Percentiles rank a stretch among this genome's conserved stretches.
phyloP scores from a whole-genome alignment of 2,329 filamentous ascomycete genomes.

The Neophaeococcomyces mojaviensis region DNA sequence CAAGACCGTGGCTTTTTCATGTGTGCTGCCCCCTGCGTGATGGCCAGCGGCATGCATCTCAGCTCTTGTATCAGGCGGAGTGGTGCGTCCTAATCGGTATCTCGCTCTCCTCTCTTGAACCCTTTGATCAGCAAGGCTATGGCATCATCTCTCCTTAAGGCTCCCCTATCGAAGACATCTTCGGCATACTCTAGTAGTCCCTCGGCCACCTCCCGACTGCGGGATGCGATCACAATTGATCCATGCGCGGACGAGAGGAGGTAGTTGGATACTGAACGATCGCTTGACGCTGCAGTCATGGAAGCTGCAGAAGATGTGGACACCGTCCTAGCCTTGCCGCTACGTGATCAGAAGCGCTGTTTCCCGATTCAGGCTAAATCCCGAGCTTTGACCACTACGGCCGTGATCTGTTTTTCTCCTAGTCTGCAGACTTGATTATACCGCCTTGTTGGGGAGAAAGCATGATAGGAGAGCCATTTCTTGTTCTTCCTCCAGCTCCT shows the following conservation, averaged over 20 bases:
- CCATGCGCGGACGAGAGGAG: constrained; percentile 20
- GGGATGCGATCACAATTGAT: constrained; percentile 17
- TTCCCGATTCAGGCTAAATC: too few species aligned
- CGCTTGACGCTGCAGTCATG: background rate
- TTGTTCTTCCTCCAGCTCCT: too few species aligned
- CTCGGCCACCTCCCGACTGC: constrained; percentile 8
- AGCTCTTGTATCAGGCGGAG: constrained; percentile 27
- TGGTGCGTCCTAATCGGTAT: constrained; percentile 12
- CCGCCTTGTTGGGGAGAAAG: too few species aligned
- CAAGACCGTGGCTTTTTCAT: constrained; percentile 17
- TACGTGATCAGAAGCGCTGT: background rate
- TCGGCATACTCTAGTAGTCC: constrained; percentile 8
- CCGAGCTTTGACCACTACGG: too few species aligned
- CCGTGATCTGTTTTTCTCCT: too few species aligned
- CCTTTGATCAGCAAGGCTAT: constrained; percentile 19
- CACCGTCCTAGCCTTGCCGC: background rate
- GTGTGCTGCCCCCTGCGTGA: constrained; percentile 25
- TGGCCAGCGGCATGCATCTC: constrained; percentile 27
- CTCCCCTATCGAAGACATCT: constrained; percentile 10
- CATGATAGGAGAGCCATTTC: too few species aligned
- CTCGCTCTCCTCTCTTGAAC: constrained; percentile 5
- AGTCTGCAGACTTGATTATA: too few species aligned
- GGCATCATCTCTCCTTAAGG: constrained; percentile 16
- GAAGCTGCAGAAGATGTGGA: background rate
- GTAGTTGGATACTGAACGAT: constrained; percentile 11